Conservation (phyloP, 176 grass and related monocot genomes). For the Secale cereale region DNA sequence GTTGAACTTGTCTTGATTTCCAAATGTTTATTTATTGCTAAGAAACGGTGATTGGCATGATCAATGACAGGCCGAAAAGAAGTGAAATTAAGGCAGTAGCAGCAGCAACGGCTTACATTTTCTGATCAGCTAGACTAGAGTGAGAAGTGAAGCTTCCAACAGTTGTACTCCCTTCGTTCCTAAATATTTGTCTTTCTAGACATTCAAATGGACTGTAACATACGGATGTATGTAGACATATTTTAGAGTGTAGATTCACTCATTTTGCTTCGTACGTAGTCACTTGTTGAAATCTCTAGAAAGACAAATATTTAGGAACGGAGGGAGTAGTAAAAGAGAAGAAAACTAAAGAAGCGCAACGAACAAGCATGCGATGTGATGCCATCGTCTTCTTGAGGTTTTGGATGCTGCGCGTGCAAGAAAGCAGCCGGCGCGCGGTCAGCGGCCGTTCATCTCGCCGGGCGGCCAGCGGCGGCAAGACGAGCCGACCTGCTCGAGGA, state of each 20-base stretch:
- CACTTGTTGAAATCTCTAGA: too few species aligned
- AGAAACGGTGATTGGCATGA: conserved; percentile 9
- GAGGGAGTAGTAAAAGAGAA: not conserved
- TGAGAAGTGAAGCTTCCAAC: conserved; percentile 15
- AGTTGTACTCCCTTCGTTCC: too few species aligned
- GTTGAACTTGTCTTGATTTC: not conserved
- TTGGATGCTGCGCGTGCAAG: not conserved
- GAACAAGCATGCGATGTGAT: not conserved
- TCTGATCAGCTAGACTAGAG: conserved; percentile 10
- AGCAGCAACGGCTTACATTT: conserved; percentile 16
- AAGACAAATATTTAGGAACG: too few species aligned
- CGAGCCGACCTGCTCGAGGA: conserved; percentile 65
- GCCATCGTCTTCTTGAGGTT: not conserved
- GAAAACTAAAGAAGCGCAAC: not conserved
- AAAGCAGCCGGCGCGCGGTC: conserved; percentile 12
- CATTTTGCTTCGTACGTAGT: too few species aligned
- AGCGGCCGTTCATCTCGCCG: conserved; percentile 55
- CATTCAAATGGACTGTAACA: too few species aligned
- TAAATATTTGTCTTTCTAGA: too few species aligned
- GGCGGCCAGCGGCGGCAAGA: conserved; percentile 30
- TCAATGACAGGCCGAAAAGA: not conserved
- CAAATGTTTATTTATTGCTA: conserved; percentile 19
- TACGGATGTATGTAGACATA: too few species aligned
- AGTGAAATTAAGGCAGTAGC: not conserved
- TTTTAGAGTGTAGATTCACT: too few species aligned